A percentile compares a stretch with the other conserved stretches of the same genome.
phyloP scores from a whole-genome alignment of 345 rosid genomes.

The Sisymbrium irio region DNA sequence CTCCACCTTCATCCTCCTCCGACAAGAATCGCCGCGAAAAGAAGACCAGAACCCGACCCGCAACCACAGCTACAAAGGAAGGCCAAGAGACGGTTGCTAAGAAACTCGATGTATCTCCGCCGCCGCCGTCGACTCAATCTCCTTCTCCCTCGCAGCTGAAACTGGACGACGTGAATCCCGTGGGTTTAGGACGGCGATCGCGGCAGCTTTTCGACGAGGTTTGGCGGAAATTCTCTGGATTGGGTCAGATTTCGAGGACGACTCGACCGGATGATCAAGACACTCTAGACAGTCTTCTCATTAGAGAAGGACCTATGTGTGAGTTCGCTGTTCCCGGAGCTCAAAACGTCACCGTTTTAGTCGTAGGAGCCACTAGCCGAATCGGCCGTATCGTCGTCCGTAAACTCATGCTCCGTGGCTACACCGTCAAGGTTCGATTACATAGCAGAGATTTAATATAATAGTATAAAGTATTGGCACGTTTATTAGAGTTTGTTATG shows the following conservation, averaged over 20 bases:
- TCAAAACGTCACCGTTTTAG: slow-evolving; percentile 85
- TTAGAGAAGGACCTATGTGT: slow-evolving; percentile 92
- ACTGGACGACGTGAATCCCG: slow-evolving; percentile 84
- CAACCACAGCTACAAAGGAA: slow-evolving; percentile 26
- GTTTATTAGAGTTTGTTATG: not conserved
- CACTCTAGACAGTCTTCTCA: slow-evolving; percentile 59
- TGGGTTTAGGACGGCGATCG: slow-evolving; percentile 80
- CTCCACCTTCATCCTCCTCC: slow-evolving; percentile 23
- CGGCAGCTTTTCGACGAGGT: slow-evolving; percentile 89
- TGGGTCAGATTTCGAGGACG: slow-evolving; percentile 91
- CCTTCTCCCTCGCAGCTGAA: slow-evolving; percentile 45
- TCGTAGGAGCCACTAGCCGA: slow-evolving; percentile 88
- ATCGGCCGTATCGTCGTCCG: slow-evolving; percentile 92
- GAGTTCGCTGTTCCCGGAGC: slow-evolving; percentile 94
- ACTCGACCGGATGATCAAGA: slow-evolving; percentile 63
- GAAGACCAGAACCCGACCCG: slow-evolving; percentile 15
- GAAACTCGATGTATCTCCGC: slow-evolving; percentile 21
- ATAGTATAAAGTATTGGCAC: not conserved
- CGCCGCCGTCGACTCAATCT: not conserved
- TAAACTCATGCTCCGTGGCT: slow-evolving; percentile 96
- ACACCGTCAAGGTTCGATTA: slow-evolving; percentile 63
- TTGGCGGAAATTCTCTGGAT: slow-evolving; percentile 94
- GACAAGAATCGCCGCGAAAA: slow-evolving; percentile 29
- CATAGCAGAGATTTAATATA: not conserved
- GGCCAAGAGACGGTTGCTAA: slow-evolving; percentile 16